Conservation (phyloP, 2,329 filamentous ascomycete species). For the Ceratocystis diversiconidia region DNA sequence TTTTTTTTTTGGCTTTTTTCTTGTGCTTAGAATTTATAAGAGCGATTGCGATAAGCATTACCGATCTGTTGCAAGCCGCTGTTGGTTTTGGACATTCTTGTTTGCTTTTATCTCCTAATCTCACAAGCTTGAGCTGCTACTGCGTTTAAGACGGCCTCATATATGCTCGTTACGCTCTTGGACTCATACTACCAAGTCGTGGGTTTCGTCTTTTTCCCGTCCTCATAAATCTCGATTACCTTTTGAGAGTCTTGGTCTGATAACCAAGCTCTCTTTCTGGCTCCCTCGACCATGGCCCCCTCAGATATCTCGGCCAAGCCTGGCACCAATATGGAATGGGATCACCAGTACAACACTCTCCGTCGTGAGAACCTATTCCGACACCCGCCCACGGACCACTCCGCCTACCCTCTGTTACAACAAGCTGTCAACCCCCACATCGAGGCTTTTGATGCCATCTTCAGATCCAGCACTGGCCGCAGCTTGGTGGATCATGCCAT, state of each 20-base stretch:
- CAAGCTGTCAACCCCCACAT: constrained; percentile 83
- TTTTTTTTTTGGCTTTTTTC: constrained; percentile 14
- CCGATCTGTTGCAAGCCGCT: neutral
- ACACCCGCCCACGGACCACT: constrained; percentile 73
- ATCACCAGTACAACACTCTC: constrained; percentile 71
- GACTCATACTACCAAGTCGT: too few species aligned
- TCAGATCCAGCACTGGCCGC: constrained; percentile 27
- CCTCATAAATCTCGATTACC: neutral
- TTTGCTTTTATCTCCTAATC: neutral
- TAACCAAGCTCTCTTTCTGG: constrained; percentile 10
- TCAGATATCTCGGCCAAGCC: constrained; percentile 10
- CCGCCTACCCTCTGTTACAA: constrained; percentile 76
- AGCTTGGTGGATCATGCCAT: constrained; percentile 54
- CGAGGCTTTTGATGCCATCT: constrained; percentile 87
- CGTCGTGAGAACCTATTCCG: constrained; percentile 79
- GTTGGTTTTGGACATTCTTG: neutral
- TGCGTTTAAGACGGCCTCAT: neutral
- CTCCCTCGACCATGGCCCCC: constrained; percentile 13
- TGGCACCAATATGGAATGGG: constrained; percentile 58
- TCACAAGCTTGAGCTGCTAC: neutral
- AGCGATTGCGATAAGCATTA: constrained; percentile 11
- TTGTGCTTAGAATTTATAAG: neutral
- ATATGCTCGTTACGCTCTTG: too few species aligned
- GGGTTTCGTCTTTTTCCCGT: neutral
- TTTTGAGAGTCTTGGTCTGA: constrained; percentile 6